Percentiles rank a stretch among this genome's conserved stretches.
Conservation (phyloP, 176 grass and related monocot genomes). For the Bromus sterilis region DNA sequence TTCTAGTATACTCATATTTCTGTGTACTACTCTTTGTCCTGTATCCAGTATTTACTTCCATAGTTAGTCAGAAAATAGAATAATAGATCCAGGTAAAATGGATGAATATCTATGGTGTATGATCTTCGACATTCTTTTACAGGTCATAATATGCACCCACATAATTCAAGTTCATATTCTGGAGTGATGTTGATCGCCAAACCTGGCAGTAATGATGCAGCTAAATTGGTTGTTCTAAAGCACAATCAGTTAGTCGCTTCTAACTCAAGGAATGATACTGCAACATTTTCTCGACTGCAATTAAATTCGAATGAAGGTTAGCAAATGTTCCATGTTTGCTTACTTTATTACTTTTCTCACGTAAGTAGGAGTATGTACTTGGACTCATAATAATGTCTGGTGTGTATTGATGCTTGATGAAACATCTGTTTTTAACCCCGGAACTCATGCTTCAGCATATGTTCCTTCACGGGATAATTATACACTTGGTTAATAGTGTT, state of each 20-base stretch:
- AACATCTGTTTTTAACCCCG: neutral
- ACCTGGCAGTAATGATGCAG: neutral
- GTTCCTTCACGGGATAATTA: neutral
- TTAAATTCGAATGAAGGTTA: neutral
- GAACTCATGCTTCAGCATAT: neutral
- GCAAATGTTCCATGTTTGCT: neutral
- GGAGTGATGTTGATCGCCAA: neutral
- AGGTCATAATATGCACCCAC: neutral
- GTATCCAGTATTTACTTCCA: neutral
- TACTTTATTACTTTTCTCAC: neutral
- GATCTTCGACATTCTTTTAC: neutral
- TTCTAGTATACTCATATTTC: constrained; percentile 3
- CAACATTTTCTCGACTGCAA: neutral
- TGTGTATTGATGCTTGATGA: neutral
- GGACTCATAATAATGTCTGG: neutral
- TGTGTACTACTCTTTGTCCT: neutral
- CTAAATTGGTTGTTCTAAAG: neutral
- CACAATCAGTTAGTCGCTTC: neutral
- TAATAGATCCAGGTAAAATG: neutral
- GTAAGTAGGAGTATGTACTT: neutral
- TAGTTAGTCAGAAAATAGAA: neutral
- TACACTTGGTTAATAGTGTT: neutral
- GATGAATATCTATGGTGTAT: neutral
- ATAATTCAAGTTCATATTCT: neutral
- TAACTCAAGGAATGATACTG: neutral